Base-by-base conservation (phyloP, 1,139 yeast species). In the Pneumocystis wakefieldiae region DNA sequence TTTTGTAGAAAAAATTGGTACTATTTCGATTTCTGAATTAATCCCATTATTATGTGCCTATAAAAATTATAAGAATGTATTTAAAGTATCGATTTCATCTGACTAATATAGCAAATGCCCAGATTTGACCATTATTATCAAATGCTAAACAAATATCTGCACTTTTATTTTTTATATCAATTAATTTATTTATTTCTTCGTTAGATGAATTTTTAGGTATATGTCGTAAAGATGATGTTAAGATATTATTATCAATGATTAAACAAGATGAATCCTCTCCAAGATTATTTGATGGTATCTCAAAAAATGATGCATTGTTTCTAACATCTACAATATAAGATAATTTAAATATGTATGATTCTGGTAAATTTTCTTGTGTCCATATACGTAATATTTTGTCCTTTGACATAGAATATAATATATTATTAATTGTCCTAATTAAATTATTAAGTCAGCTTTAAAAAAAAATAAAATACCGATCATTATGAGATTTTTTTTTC, bases 401-500 rank as follows among this genome's bases (percentile, higher is more conserved):
- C 14, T 48, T n/a, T 24, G 32, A 48, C n/a, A 48, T 48, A 48
- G 55, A 48, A 19, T 48, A 48, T 24, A 48, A 48, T 48, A 48
- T 24, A 48, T 48, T 48, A 48, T 24, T 48, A 48, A 48, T 48
- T 48, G 3, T 8, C 14, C 55, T 48, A 24, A 24, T 37, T 8
- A 48, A 24, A 48, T 19, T 48, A 48, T 48, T 48, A 24, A 48
- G 28, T 48, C 19, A 8, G n/a, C 14, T 48, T 48, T 24, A 10
- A 48, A 48, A 48, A 48, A 12, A 5, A 48, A 14, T 24, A 10
- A 48, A 48, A 12, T 48, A 48, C 32, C 67, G 67, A n/a, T 70
- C 65, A 14, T 66, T 62, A 12, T 70, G 69, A 48, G 69, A 69
- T 19, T 72, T 69, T 12, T 68, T 70, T 65, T 82, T 79, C 89